Base-by-base conservation (phyloP, 2,329 filamentous ascomycete species). In the Cladophialophora bantiana region DNA sequence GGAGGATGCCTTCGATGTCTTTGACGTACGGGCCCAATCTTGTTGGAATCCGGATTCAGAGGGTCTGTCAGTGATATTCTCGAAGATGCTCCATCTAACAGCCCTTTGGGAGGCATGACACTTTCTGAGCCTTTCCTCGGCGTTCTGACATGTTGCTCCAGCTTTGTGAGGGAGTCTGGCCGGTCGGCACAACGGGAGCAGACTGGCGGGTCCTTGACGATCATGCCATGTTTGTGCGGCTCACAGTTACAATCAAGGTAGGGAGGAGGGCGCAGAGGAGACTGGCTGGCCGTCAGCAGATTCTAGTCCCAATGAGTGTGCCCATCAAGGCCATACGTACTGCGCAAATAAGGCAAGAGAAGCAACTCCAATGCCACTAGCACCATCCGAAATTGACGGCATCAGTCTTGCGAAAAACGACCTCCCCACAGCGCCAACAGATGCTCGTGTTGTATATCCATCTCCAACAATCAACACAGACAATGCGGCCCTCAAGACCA, bases 341-440 rank as follows among this genome's bases (percentile, higher is more conserved):
- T 20, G 71, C 68, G 55, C 74, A 75, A 4, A 75, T 61, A 54
- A 75, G 53, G 57, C 74, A 75, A n/a, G 66, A 67, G 18, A 75
- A 71, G 66, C 73, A 75, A 13, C 67, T 66, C 73, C 73, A 75
- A 69, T 75, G 74, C 74, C 74, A 75, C 73, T 68, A 75, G 52
- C 72, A 75, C 74, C 73, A 75, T 10, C 73, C 74, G 61, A 74
- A 75, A 31, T 65, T 65, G 9, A 75, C 72, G 2, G 69, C 66
- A 58, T 75, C 73, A 5, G 72, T 73, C 32, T 62, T 67, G 6
- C 74, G 53, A 42, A 62, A 68, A 31, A 75, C 70, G 13, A 67
- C 35, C 36, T 71, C 67, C 20, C 74, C 71, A 61, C 74, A 75
- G 6, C 60, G 53, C 74, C 74, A 75, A 68, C 74, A 75, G 12